Base-by-base conservation (phyloP, 2,329 filamentous ascomycete species). In the Thelonectria blattea region DNA sequence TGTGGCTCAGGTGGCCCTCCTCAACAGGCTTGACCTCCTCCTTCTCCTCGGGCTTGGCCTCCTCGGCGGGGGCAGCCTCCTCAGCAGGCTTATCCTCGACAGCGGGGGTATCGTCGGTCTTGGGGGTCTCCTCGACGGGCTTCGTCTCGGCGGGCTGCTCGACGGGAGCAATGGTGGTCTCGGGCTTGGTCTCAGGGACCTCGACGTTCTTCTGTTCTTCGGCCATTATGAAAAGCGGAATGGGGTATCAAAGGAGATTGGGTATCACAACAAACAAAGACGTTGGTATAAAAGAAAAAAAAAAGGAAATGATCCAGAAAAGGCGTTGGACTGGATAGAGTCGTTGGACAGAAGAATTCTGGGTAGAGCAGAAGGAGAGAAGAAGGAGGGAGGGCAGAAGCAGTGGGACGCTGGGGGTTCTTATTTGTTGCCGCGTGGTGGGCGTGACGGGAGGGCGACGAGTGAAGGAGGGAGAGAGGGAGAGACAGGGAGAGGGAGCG, bases 1-100 rank as follows among this genome's bases (percentile, higher is more conserved):
- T 97, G 89, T 96, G 92, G 77, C 91, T 91, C 55, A 98, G 86
- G 70, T 87, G 82, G 64, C 93, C 94, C 79, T 96, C 93, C 76
- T 91, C 89, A 64, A 94, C 84, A 63, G 91, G 90, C 80, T 88
- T 88, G 54, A 81, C 78, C 74, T 85, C 85, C 64, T 82, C 78
- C 70, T 80, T 79, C 34, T 77, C 74, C 73, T 80, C 78, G 15
- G 75, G 69, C 42, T 79, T 78, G 34, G 77, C 65, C 60, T 79
- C 77, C 64, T 79, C 78, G 50, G 71, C 75, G 32, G 82, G 75
- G 56, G 79, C 78, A 66, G 74, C 75, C 72, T 81, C 80, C 65
- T 78, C 76, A 46, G 74, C 74, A 65, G 79, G 74, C 70, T 77
- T 76, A 59, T 81, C 78, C 68, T 81, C 78, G 51, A 74, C 64